Conservation (phyloP, 1,284 basidiomycete genomes). For the Leucoagaricus sp. region DNA sequence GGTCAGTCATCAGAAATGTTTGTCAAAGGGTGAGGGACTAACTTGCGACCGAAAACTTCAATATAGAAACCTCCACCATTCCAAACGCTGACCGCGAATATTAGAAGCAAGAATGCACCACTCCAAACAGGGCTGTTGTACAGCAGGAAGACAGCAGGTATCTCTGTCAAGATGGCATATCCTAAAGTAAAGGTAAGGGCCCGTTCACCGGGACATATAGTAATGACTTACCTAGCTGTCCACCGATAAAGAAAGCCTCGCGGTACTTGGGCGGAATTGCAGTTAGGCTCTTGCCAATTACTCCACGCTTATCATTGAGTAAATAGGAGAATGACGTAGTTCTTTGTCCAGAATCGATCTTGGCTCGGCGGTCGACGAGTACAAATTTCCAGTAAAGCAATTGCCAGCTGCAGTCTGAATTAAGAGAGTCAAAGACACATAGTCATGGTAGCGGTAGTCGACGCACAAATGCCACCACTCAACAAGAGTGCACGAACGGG, state of each 20-base stretch:
- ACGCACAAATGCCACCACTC: conserved; percentile 75
- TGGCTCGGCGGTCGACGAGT: conserved; percentile 78
- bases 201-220: neutral
- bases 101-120: conserved; percentile 72
- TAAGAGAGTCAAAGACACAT: too few species aligned
- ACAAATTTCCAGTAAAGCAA: conserved; percentile 92
- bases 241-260: conserved; percentile 77
- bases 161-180: conserved; percentile 84
- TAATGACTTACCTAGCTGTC: conserved; percentile 73
- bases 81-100: conserved; percentile 85
- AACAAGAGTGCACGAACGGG: conserved; percentile 65
- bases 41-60: conserved; percentile 95
- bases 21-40: conserved; percentile 32
- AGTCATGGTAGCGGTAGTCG: too few species aligned
- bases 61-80: conserved; percentile 89
- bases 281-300: conserved; percentile 73
- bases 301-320: conserved; percentile 82
- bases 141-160: conserved; percentile 82
- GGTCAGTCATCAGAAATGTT: conserved; percentile 4
- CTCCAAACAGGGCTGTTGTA: conserved; percentile 80
- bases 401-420: conserved; percentile 88
- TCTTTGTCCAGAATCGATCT: conserved; percentile 85
- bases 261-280: conserved; percentile 62
- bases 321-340: conserved; percentile 86
- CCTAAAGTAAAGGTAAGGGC: conserved; percentile 41